Evolutionary conservation across 305 asterid genomes (phyloP).

Genomic region (Fraxinus albicans): DNA sequence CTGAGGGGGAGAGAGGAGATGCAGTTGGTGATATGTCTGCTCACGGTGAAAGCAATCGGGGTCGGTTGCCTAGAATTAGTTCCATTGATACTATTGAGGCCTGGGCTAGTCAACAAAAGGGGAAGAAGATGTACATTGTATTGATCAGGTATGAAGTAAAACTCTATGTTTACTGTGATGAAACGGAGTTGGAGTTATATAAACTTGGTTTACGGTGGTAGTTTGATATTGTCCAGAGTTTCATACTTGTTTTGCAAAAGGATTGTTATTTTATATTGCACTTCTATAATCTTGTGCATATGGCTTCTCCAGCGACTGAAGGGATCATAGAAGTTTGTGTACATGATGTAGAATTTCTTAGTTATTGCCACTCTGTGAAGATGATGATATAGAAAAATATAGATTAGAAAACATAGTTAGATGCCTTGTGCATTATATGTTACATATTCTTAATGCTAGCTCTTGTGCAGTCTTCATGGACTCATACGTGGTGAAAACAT

Average conservation of each 20-base stretch:
- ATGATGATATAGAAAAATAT: neutral
- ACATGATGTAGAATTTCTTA: neutral
- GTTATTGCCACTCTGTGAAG: neutral
- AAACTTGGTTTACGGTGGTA: constrained; percentile 3
- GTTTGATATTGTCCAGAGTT: neutral
- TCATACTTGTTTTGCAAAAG: neutral
- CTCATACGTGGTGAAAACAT: constrained; percentile 97
- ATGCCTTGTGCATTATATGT: constrained; percentile 17
- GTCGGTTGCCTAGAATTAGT: constrained; percentile 81
- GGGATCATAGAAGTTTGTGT: neutral
- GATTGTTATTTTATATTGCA: neutral
- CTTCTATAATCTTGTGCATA: constrained; percentile 7
- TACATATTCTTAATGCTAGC: constrained; percentile 26
- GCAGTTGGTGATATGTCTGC: constrained; percentile 44
- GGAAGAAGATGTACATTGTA: constrained; percentile 74
- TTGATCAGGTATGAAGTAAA: constrained; percentile 61
- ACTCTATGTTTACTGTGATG: constrained; percentile 17
- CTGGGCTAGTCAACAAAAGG: constrained; percentile 83
- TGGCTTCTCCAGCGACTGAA: constrained; percentile 16
- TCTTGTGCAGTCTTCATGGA: constrained; percentile 78
- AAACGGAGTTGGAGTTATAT: neutral
- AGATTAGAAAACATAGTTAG: constrained; percentile 4
- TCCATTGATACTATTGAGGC: constrained; percentile 83
- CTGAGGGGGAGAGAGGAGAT: constrained; percentile 95
- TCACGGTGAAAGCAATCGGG: constrained; percentile 68